Base-by-base conservation (phyloP, 257 asterid species). In the Gynochthodes officinalis region DNA sequence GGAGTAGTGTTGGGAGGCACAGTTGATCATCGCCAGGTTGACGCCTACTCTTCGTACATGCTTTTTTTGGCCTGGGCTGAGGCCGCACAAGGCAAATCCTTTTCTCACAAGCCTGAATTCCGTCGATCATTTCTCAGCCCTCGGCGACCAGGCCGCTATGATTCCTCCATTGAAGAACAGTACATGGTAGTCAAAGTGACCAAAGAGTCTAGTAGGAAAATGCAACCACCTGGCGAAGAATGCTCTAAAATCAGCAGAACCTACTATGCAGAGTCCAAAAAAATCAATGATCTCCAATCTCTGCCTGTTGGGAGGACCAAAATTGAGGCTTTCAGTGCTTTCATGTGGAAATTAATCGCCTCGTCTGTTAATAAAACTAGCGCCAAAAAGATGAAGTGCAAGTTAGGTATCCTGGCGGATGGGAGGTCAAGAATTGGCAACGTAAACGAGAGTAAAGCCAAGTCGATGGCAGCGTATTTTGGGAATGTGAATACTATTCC, bases 21-120 rank as follows among this genome's bases (percentile, higher is more conserved):
- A 14, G 85, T 87, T 59, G 75, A 86, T 28, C 94, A 89, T 77
- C 89, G 84, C 79, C 85, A 86, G 40, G 87, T 86, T 1, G 91
- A 89, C 68, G 96, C 90, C 60, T 81, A 87, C 80, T 87, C 93
- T 67, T 84, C 90, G 81, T 86, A 87, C 76, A 84, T 87, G 87
- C 87, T 89, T 59, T 81, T 89, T 65, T 67, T 83, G n/a, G 83
- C 93, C 23, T 87, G 89, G 91, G 82, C 88, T 15, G 85, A 89
- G 76, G 73, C 62, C 75, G 87, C 91, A 15, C 82, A 69, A 18
- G 75, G 75, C 12, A 70, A 78, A 53, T 82, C 83, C 5, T 70
- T 75, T 1, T 75, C 89, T 19, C 82, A 50, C 11, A 54, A 71
- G 9, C 93, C 96, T 21, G 87, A 80, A 14, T 89, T 86, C 59